Percentiles rank a stretch among this genome's conserved stretches.
These are phyloP conservation scores for Keqinozyma sinolaborantium DNA, from an alignment of 1,139 yeast species.

Conservation along the genomic window DNA sequence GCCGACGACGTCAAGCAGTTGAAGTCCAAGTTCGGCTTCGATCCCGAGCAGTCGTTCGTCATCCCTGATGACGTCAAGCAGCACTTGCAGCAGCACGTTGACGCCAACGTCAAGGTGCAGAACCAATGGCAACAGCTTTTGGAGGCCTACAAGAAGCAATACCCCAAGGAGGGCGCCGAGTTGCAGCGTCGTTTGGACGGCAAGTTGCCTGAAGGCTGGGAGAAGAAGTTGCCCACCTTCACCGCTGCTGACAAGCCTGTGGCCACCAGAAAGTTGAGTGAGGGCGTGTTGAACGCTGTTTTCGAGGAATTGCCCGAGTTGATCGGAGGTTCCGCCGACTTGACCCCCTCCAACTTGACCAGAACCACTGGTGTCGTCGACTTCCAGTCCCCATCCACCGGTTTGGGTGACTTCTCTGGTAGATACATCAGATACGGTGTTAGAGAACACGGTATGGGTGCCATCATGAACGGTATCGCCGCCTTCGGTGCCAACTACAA, in stretches of 20 bases:
- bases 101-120: conserved; percentile 59
- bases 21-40: conserved; percentile 82
- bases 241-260: conserved; percentile 75
- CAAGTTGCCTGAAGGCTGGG: conserved; percentile 86
- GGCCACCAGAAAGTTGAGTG: conserved; percentile 95
- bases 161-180: conserved; percentile 72
- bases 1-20: conserved; percentile 88
- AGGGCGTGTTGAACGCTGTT: conserved; percentile 68
- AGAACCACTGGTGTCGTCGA: conserved; percentile 82
- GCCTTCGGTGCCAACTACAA: conserved; percentile 93
- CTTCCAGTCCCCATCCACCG: conserved; percentile 87
- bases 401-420: conserved; percentile 85
- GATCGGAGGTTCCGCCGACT: conserved; percentile 97
- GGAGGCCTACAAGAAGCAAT: conserved; percentile 60
- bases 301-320: conserved; percentile 77
- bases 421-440: conserved; percentile 98
- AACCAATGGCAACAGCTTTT: conserved; percentile 70
- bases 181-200: conserved; percentile 76
- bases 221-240: conserved; percentile 72
- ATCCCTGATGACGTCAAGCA: conserved; percentile 85
- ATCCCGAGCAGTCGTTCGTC: conserved; percentile 76
- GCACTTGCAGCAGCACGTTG: conserved; percentile 56
- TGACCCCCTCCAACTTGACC: conserved; percentile 97
- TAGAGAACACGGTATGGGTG: conserved; percentile 99
- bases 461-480: conserved; percentile 95